Conservation (phyloP, 768 basidiomycete genomes). For the Tylopilus balloui region DNA sequence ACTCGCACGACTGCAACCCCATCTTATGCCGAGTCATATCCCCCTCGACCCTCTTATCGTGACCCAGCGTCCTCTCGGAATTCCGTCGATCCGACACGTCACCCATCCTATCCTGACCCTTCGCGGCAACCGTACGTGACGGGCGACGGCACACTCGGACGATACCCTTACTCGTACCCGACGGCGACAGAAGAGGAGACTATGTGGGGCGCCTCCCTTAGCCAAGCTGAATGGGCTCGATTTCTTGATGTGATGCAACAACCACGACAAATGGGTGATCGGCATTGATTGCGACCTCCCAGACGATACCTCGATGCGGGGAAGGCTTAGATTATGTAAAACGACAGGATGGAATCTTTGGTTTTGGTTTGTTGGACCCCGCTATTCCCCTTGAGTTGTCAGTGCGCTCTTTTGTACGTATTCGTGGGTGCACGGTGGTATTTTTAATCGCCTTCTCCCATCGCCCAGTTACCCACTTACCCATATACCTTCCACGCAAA, state of each 20-base stretch:
- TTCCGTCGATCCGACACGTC: conserved; percentile 19
- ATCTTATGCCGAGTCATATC: conserved; percentile 25
- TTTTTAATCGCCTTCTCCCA: conserved; percentile 2
- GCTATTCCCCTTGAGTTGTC: conserved; percentile 12
- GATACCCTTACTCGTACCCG: conserved; percentile 39
- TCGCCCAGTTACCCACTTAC: conserved; percentile 12
- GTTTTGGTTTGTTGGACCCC: conserved; percentile 17
- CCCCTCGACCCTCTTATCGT: conserved; percentile 24
- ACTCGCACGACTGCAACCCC: conserved; percentile 15
- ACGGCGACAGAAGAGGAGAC: conserved; percentile 48
- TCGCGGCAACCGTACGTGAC: conserved; percentile 29
- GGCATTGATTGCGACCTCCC: conserved; percentile 19
- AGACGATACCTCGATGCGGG: conserved; percentile 8
- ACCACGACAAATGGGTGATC: conserved; percentile 29
- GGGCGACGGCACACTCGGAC: conserved; percentile 18
- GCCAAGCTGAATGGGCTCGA: conserved; percentile 68
- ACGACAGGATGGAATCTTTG: conserved; percentile 23
- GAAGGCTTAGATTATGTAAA: conserved; percentile 26
- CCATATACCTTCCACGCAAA: conserved; percentile 16
- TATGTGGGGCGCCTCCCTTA: conserved; percentile 77
- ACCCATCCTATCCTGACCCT: conserved; percentile 20
- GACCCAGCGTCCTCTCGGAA: conserved; percentile 25
- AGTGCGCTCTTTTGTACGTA: conserved; percentile 23
- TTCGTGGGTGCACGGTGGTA: conserved; percentile 15
- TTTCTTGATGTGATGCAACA: conserved; percentile 64